Evolutionary conservation across 192 early-diverging fungal genomes (phyloP).

Genomic region (Coemansia sp.): DNA sequence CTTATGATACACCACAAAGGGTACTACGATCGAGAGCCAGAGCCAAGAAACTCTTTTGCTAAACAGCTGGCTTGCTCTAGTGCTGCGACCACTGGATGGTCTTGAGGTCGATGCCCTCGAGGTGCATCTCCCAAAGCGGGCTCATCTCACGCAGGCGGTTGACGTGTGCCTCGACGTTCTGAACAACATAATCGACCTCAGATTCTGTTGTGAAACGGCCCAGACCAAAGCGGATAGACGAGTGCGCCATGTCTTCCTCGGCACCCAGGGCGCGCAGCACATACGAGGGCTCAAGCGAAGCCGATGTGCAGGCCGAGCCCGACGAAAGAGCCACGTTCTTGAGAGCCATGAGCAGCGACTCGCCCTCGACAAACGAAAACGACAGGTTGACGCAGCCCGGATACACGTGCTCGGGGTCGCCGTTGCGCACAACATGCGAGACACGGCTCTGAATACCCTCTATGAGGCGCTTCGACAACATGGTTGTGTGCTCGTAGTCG

Average conservation of each 20-base stretch:
- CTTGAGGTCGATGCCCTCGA: conserved; percentile 90
- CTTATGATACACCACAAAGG: too few species aligned
- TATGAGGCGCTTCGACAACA: conserved; percentile 74
- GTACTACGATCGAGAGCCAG: too few species aligned
- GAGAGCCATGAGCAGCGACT: conserved; percentile 95
- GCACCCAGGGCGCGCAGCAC: conserved; percentile 96
- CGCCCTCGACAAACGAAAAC: conserved; percentile 96
- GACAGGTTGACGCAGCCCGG: conserved; percentile 95
- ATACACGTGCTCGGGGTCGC: conserved; percentile 73
- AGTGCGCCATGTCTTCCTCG: conserved; percentile 95
- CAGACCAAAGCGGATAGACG: conserved; percentile 92
- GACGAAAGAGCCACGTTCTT: conserved; percentile 96
- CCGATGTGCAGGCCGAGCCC: conserved; percentile 93
- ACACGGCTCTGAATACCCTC: conserved; percentile 76
- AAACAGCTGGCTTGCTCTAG: too few species aligned
- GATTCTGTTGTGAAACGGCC: conserved; percentile 94
- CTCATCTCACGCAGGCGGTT: conserved; percentile 89
- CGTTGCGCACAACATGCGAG: conserved; percentile 83
- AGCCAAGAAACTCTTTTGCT: not conserved
- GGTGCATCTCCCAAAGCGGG: conserved; percentile 98
- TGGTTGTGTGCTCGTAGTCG: conserved; percentile 68
- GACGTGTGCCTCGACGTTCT: conserved; percentile 77
- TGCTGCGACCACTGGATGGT: conserved; percentile 89
- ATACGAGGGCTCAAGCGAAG: conserved; percentile 93
- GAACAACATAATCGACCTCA: conserved; percentile 88